Percentiles rank a stretch among this genome's conserved stretches.
These are phyloP conservation scores for Myxozyma mucilagina DNA, from an alignment of 805 yeast genomes.

Conservation along the genomic window DNA sequence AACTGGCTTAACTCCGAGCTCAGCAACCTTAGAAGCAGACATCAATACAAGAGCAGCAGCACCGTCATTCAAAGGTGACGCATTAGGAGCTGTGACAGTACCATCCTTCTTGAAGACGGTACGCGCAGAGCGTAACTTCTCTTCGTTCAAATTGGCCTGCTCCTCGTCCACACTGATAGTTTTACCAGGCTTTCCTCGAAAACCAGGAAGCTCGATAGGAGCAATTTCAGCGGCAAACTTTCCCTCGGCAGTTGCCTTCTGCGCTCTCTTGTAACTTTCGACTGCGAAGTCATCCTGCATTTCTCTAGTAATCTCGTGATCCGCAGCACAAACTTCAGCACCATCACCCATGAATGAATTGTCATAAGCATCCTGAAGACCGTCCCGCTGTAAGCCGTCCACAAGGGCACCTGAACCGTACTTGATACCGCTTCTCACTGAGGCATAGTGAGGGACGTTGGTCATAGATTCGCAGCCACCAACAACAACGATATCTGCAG, in stretches of 20 bases:
- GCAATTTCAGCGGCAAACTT: conserved; percentile 81
- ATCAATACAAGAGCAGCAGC: conserved; percentile 93
- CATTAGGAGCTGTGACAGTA: conserved; percentile 94
- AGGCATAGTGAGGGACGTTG: conserved; percentile 82
- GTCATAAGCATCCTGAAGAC: conserved; percentile 88
- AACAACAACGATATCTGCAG: conserved; percentile 66
- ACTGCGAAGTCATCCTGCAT: conserved; percentile 89
- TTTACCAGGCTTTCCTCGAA: conserved; percentile 66
- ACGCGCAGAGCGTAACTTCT: conserved; percentile 77
- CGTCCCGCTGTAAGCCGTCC: conserved; percentile 92
- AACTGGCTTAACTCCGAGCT: conserved; percentile 82
- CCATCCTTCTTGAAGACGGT: conserved; percentile 95
- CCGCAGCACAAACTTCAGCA: conserved; percentile 94
- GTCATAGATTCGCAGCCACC: conserved; percentile 98
- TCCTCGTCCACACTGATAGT: conserved; percentile 82
- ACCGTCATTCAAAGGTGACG: conserved; percentile 96
- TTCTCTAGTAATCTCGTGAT: conserved; percentile 74
- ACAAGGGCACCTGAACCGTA: conserved; percentile 78
- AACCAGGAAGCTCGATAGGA: conserved; percentile 85
- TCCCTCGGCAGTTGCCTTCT: conserved; percentile 72
- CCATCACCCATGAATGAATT: conserved; percentile 92
- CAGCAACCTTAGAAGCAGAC: conserved; percentile 79
- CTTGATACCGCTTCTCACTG: conserved; percentile 84
- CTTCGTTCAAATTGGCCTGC: conserved; percentile 70
- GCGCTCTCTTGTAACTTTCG: conserved; percentile 81